phyloP scores from a whole-genome alignment of 805 yeast species.

The Yarrowia alimentaria region DNA sequence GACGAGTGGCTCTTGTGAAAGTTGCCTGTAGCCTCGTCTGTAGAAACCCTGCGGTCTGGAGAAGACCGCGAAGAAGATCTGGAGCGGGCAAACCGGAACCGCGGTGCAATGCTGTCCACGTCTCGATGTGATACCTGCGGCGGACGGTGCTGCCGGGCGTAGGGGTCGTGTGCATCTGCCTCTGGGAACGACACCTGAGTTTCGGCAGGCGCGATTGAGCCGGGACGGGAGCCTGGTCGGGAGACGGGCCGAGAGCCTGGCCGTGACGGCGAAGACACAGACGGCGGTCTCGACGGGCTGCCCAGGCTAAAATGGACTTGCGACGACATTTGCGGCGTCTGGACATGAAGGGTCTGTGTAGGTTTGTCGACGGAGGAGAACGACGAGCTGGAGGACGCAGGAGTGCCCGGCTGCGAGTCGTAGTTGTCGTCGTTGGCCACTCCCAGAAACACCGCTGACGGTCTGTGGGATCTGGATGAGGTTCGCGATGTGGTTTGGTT shows the following conservation, averaged over 20 bases:
- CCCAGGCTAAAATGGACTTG: slow-evolving; percentile 8
- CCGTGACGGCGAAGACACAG: background rate
- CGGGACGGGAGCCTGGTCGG: background rate
- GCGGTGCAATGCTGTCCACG: slow-evolving; percentile 39
- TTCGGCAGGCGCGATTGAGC: slow-evolving; percentile 1
- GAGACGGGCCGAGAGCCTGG: slow-evolving; percentile 5
- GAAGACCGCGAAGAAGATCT: slow-evolving; percentile 17
- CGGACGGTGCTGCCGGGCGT: slow-evolving; percentile 38
- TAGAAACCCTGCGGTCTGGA: slow-evolving; percentile 11
- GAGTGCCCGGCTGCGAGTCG: background rate
- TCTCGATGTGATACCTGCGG: slow-evolving; percentile 32
- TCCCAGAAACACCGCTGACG: slow-evolving; percentile 9
- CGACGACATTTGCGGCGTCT: background rate
- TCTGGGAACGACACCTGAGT: slow-evolving; percentile 7
- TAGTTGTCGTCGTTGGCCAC: slow-evolving; percentile 10
- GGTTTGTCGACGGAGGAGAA: background rate
- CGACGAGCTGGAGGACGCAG: slow-evolving; percentile 1
- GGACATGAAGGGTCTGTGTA: too few relatives aligned
- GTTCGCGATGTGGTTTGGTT: slow-evolving; percentile 3
- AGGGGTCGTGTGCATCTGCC: slow-evolving; percentile 36
- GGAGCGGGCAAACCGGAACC: slow-evolving; percentile 37
- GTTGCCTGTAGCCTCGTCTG: slow-evolving; percentile 27
- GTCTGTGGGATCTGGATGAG: slow-evolving; percentile 4
- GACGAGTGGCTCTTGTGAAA: slow-evolving; percentile 34
- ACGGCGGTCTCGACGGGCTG: background rate